These are phyloP conservation scores for Neurospora sp. DNA, from an alignment of 495 filamentous ascomycete species.

Conservation along the genomic window DNA sequence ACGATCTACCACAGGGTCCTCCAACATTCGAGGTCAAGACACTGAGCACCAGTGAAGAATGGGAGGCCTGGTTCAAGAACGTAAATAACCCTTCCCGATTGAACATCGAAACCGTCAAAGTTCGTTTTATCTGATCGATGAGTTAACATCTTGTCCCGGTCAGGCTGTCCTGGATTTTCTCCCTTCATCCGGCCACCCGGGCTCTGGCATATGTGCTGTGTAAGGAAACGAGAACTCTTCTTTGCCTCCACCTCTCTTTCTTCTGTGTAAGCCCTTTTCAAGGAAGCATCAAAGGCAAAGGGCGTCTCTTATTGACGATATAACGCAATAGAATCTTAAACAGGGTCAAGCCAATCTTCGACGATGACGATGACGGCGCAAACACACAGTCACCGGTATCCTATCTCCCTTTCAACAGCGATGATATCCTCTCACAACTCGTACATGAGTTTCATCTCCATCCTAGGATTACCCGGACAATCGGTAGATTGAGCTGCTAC, in stretches of 20 bases:
- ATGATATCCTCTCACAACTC: background rate
- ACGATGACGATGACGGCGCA: background rate
- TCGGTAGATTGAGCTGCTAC: background rate
- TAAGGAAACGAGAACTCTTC: background rate
- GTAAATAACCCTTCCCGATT: background rate
- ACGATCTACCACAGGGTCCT: background rate
- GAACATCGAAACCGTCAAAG: background rate
- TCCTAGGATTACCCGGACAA: background rate
- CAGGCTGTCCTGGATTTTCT: background rate
- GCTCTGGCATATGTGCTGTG: background rate
- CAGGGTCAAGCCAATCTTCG: background rate
- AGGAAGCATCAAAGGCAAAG: background rate
- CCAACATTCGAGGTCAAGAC: background rate
- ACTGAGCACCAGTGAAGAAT: background rate
- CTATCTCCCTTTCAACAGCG: background rate
- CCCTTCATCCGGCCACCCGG: background rate
- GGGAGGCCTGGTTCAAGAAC: background rate
- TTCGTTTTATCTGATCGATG: background rate
- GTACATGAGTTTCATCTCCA: background rate
- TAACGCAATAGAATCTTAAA: background rate
- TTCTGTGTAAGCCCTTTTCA: background rate
- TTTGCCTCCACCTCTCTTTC: background rate
- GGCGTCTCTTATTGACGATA: background rate
- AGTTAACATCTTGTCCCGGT: background rate
- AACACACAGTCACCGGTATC: background rate